phyloP scores from a whole-genome alignment of 2,329 filamentous ascomycete genomes.

The Neonectria magnoliae region DNA sequence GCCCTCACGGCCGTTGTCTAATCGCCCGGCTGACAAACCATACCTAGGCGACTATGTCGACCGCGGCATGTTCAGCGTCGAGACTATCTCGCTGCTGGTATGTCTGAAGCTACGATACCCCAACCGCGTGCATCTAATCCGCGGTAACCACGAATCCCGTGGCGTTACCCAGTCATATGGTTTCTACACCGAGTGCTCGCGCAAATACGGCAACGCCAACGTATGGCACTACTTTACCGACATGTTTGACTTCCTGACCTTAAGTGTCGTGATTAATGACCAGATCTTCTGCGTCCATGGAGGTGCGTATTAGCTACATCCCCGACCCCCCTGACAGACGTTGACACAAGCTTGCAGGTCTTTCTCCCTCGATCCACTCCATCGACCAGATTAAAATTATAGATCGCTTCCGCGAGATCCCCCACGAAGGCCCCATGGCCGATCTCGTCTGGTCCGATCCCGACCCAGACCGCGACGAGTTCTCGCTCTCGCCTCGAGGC shows the following conservation, averaged over 20 bases:
- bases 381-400: conserved; percentile 99
- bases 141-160: conserved; percentile 96
- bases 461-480: conserved; percentile 96
- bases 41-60: conserved; percentile 91
- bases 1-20: neutral
- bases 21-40: conserved; percentile 22
- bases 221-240: conserved; percentile 99
- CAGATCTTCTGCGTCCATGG: conserved; percentile 99
- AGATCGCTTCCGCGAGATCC: conserved; percentile 97
- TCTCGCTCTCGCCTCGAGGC: conserved; percentile 90
- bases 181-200: conserved; percentile 97
- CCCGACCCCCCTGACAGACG: neutral
- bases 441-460: conserved; percentile 99
- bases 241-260: conserved; percentile 98
- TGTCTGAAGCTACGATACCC: conserved; percentile 98
- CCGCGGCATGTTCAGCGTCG: conserved; percentile 97
- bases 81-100: conserved; percentile 97
- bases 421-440: conserved; percentile 99
- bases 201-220: conserved; percentile 98
- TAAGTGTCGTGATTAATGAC: conserved; percentile 98
- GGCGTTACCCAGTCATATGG: conserved; percentile 99
- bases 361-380: conserved; percentile 92
- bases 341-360: conserved; percentile 57
- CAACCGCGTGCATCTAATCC: conserved; percentile 92
- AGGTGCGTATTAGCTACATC: conserved; percentile 57